Percentiles rank a stretch among this genome's conserved stretches.
These are phyloP conservation scores for Cinnamomum micranthum DNA, from an alignment of 164 flowering plant genomes.

Conservation along the genomic window DNA sequence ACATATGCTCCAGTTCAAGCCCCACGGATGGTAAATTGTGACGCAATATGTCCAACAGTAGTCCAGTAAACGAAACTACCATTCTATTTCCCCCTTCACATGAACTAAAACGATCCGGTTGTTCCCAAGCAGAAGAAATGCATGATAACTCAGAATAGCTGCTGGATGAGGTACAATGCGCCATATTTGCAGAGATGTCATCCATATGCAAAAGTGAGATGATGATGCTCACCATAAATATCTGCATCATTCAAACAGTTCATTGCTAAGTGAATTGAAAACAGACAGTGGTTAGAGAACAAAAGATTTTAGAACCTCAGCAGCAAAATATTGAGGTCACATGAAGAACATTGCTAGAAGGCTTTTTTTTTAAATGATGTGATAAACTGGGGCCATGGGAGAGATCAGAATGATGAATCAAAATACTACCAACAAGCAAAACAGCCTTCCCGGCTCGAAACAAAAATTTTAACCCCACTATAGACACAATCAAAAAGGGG, in stretches of 20 bases:
- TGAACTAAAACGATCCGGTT: constrained; percentile 25
- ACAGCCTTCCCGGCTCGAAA: no score
- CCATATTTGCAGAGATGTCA: constrained; percentile 44
- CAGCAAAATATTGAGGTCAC: neutral
- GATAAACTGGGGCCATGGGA: neutral
- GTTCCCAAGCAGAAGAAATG: constrained; percentile 24
- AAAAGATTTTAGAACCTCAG: neutral
- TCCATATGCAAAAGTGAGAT: constrained; percentile 89
- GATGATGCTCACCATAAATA: constrained; percentile 73
- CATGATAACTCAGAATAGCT: constrained; percentile 27
- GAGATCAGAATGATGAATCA: neutral
- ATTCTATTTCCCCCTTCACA: constrained; percentile 56
- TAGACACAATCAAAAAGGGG: neutral
- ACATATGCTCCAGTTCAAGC: constrained; percentile 35
- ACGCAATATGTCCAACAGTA: constrained; percentile 59
- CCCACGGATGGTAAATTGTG: constrained; percentile 49
- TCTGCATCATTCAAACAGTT: constrained; percentile 41
- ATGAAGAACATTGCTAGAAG: neutral
- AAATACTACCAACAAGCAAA: no score
- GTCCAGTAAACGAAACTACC: constrained; percentile 68
- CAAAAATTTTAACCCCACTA: neutral
- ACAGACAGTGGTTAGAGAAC: neutral
- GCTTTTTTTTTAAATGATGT: neutral
- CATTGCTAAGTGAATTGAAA: neutral
- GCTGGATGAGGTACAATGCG: constrained; percentile 31